Conservation (phyloP, 1,139 yeast genomes). For the Blastobotrys buckinghamii region DNA sequence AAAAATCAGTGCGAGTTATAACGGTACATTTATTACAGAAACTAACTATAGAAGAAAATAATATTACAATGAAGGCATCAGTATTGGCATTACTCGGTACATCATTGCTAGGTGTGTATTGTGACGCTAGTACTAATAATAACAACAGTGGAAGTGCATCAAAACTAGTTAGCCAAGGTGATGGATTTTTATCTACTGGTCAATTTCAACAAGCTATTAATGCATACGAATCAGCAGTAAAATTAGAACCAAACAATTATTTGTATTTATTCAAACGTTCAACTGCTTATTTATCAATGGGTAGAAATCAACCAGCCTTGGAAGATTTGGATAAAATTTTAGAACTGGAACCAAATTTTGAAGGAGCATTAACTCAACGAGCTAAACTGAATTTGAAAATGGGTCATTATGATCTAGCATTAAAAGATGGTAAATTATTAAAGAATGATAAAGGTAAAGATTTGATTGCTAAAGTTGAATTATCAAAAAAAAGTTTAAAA, state of each 20-base stretch:
- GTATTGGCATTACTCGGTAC: not conserved
- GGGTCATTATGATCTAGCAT: conserved; percentile 32
- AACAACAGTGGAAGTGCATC: conserved; percentile 3
- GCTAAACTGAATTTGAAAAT: conserved; percentile 30
- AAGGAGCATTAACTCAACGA: conserved; percentile 34
- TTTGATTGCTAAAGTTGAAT: conserved; percentile 5
- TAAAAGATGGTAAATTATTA: conserved; percentile 19
- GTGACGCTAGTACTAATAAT: not conserved
- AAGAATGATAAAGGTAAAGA: not conserved
- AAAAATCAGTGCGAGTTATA: no score
- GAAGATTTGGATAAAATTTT: conserved; percentile 33
- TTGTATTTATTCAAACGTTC: conserved; percentile 36
- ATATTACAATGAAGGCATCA: not conserved
- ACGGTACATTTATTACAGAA: no score
- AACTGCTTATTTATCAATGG: conserved; percentile 34
- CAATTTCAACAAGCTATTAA: conserved; percentile 43
- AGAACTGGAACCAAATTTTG: conserved; percentile 32
- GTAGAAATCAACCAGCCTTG: conserved; percentile 33
- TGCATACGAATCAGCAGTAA: conserved; percentile 42
- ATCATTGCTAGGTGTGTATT: not conserved
- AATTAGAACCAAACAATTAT: conserved; percentile 30
- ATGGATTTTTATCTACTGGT: conserved; percentile 24
- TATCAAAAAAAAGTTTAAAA: conserved; percentile 1
- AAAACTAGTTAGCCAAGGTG: conserved; percentile 16
- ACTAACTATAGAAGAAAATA: not conserved